These are phyloP conservation scores for Arabis alpina DNA, from an alignment of 345 rosid species.

Conservation along the genomic window DNA sequence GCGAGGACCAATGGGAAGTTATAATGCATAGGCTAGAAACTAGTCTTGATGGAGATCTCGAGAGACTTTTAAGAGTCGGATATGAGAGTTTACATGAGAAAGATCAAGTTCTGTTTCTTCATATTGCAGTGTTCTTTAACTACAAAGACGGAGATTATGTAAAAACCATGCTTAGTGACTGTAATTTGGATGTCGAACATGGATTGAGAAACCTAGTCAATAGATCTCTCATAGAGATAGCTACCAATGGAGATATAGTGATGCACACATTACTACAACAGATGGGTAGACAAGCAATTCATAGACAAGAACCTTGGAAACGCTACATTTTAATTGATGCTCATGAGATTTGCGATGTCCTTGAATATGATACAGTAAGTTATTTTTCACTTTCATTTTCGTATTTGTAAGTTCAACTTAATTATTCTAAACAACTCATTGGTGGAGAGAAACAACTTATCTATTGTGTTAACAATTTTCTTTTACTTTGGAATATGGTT, in stretches of 20 bases:
- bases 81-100: background rate
- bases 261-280: slow-evolving; percentile 12
- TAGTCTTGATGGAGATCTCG: background rate
- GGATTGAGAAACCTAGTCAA: background rate
- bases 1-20: background rate
- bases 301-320: background rate
- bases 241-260: background rate
- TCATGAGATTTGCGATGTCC: background rate
- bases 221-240: background rate
- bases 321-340: slow-evolving; percentile 1
- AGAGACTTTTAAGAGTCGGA: background rate
- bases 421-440: too few relatives aligned
- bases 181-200: background rate
- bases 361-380: slow-evolving; percentile 8
- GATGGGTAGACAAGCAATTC: background rate
- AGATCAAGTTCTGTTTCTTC: background rate
- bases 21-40: background rate
- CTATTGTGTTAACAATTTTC: background rate
- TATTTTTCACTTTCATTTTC: background rate
- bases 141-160: background rate
- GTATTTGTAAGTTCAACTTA: too few relatives aligned
- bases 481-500: background rate
- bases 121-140: background rate
- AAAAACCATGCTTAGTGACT: background rate
- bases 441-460: too few relatives aligned